Evolutionary conservation across 495 filamentous ascomycete species (phyloP).

Genomic region (Podospora pseudoanserina): DNA sequence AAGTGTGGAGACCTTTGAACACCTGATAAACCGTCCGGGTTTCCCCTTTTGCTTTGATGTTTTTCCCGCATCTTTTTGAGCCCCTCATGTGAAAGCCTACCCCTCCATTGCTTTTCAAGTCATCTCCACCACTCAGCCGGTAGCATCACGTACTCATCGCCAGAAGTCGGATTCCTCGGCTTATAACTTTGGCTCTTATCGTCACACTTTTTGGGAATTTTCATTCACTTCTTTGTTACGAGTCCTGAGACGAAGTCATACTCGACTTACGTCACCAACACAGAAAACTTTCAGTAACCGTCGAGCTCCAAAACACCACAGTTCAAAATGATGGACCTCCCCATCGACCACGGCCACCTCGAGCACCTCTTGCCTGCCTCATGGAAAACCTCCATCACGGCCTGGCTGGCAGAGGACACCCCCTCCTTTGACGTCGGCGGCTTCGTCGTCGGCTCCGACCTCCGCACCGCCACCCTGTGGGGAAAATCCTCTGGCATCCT

Average conservation of each 20-base stretch:
- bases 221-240: no score
- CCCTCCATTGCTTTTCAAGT: slow-evolving; percentile 9
- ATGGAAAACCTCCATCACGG: slow-evolving; percentile 73
- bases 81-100: neutral
- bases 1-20: neutral
- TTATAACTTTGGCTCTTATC: neutral
- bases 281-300: no score
- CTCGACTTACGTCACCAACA: neutral
- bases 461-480: slow-evolving; percentile 74
- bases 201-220: neutral
- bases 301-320: neutral
- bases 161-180: neutral
- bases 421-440: slow-evolving; percentile 96
- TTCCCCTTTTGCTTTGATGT: neutral
- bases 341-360: slow-evolving; percentile 64
- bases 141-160: neutral
- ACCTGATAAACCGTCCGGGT: neutral
- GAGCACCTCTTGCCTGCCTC: slow-evolving; percentile 78
- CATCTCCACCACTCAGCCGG: neutral
- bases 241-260: neutral
- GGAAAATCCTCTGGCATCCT: slow-evolving; percentile 87
- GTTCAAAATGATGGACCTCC: slow-evolving; percentile 34
- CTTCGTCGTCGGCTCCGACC: slow-evolving; percentile 84
- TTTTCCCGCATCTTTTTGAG: slow-evolving; percentile 1
- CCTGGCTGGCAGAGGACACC: slow-evolving; percentile 93